Evolutionary conservation across 148 eudicot genomes (phyloP).

Genomic region (Chenopodium suecicum): DNA sequence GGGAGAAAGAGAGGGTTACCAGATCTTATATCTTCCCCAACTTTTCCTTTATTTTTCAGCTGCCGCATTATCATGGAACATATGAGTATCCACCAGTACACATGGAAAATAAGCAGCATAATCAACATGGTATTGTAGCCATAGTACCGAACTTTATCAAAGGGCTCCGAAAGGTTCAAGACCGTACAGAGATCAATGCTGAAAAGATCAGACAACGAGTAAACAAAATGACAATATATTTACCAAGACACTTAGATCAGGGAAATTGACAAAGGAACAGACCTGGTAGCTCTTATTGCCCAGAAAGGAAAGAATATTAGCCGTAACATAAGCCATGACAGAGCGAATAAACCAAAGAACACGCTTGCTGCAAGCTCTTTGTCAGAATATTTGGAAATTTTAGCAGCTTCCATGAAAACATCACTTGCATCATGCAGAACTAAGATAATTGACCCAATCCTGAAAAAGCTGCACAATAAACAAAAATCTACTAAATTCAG

Average conservation of each 20-base stretch:
- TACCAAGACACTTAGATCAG: conserved; percentile 1
- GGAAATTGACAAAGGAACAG: conserved; percentile 22
- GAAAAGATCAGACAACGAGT: conserved; percentile 26
- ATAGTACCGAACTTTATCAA: conserved; percentile 53
- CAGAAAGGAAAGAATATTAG: conserved; percentile 87
- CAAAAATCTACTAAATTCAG: conserved; percentile 1
- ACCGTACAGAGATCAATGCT: conserved; percentile 48
- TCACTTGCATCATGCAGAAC: conserved; percentile 98
- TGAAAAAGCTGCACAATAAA: conserved; percentile 57
- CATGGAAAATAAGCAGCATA: conserved; percentile 85
- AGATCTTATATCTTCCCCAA: conserved; percentile 97
- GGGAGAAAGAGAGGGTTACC: conserved; percentile 41
- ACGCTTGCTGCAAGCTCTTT: conserved; percentile 90
- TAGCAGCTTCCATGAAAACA: conserved; percentile 92
- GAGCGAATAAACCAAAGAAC: conserved; percentile 77
- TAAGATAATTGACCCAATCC: conserved; percentile 74
- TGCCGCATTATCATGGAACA: conserved; percentile 79
- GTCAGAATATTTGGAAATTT: conserved; percentile 83
- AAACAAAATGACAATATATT: conserved; percentile 8
- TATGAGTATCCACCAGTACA: conserved; percentile 98
- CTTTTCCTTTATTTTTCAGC: conserved; percentile 82
- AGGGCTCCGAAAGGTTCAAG: conserved; percentile 57
- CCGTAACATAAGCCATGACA: conserved; percentile 87
- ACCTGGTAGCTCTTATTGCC: conserved; percentile 82
- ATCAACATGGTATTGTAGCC: conserved; percentile 78